Percentiles rank a stretch among this genome's conserved stretches.
Conservation (phyloP, 768 basidiomycete species). For the Russula vinacea region DNA sequence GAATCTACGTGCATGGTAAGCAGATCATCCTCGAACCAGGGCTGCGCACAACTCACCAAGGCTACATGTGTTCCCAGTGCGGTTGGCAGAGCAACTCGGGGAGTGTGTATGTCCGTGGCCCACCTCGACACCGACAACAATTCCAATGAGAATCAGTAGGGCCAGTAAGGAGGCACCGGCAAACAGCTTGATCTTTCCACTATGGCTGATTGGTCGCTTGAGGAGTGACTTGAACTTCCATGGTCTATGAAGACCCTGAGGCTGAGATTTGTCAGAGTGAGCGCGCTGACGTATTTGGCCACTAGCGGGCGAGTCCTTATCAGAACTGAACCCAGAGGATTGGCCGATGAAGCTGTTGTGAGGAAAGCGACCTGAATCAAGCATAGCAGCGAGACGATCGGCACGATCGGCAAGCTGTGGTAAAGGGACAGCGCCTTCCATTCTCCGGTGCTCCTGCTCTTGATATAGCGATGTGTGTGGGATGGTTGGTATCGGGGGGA, state of each 20-base stretch:
- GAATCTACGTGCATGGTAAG: slow-evolving; percentile 44
- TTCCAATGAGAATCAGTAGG: slow-evolving; percentile 40
- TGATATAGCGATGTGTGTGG: slow-evolving; percentile 45
- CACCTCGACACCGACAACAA: slow-evolving; percentile 46
- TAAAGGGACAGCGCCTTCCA: slow-evolving; percentile 49
- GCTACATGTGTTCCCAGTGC: slow-evolving; percentile 52
- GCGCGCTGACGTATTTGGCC: slow-evolving; percentile 16
- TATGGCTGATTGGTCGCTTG: slow-evolving; percentile 18
- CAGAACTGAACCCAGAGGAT: background rate
- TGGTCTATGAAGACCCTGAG: background rate
- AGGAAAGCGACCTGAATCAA: slow-evolving; percentile 55
- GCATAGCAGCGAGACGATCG: slow-evolving; percentile 45
- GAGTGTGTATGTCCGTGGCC: slow-evolving; percentile 33
- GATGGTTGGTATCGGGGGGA: slow-evolving; percentile 57
- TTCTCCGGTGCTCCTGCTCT: slow-evolving; percentile 43
- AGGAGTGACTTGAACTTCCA: slow-evolving; percentile 17
- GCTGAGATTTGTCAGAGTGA: background rate
- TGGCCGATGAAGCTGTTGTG: slow-evolving; percentile 44
- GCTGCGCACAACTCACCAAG: slow-evolving; percentile 44
- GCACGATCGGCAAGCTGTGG: slow-evolving; percentile 53
- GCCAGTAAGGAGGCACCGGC: slow-evolving; percentile 28
- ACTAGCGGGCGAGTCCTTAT: slow-evolving; percentile 2
- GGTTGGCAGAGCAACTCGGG: slow-evolving; percentile 41
- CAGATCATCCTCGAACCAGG: background rate
- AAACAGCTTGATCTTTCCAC: slow-evolving; percentile 24